Evolutionary conservation across 2,329 filamentous ascomycete genomes (phyloP), one percentile per base, ranked within the genome.

Genomic region (Pseudomassariella vexata): DNA sequence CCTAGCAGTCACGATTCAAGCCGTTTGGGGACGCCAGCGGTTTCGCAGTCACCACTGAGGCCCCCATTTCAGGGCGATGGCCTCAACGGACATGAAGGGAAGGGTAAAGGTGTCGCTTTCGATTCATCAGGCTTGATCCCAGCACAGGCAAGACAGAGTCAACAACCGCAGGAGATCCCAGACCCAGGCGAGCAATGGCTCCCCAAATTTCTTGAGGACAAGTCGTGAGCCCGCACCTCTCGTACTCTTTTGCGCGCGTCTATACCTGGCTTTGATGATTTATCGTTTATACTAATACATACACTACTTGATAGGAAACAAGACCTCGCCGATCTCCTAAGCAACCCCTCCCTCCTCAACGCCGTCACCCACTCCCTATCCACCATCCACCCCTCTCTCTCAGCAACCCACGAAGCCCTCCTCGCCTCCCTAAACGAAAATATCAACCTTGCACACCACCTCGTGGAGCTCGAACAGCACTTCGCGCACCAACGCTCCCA

Each of bases 161-260:
- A 42, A 24, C 41, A 50, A n/a, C 50, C 58, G 23, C 56, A 62
- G 11, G 49, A 56, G 3, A 60, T 68, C 24, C 61, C 67, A 3
- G 77, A 81, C 44, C 76, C 76, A 0, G 76, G 79, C 14, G 77
- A 84, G 32, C 73, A 79, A 41, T 95, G 88, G 88, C 68, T 95
- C 3, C 88, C 88, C 2, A 73, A 76, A 38, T 63, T 78, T 9
- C 63, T 95, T 3, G 75, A 84, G 50, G 84, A 92, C 50, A 94
- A 92, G 65, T 80, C 85, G 87, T 94, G 65, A 43, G 76, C 63
- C 38, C 44, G 34, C 24, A 38, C 21, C 15, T 37, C 24, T 35
- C 34, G 43, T 49, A 57, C 47, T 40, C 54, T n/a, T n/a, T n/a
- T n/a, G n/a, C n/a, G n/a, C n/a, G n/a, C n/a, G n/a, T n/a, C n/a